Conservation (phyloP, 78 protist species). For the Ministeria vibrans region DNA sequence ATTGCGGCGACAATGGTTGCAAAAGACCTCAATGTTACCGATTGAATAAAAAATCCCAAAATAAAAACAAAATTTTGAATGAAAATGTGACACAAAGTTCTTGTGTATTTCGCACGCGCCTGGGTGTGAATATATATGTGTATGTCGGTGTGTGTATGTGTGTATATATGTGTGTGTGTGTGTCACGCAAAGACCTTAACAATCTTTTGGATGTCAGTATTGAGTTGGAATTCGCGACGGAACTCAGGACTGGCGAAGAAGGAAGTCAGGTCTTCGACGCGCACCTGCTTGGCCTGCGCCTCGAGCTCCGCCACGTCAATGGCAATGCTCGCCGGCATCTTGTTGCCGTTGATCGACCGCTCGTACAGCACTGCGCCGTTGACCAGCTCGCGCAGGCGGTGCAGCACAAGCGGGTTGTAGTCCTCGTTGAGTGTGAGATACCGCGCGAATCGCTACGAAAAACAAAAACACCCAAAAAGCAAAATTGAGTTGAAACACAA, state of each 20-base stretch:
- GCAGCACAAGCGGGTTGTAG: conserved; percentile 67
- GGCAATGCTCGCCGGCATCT: neutral
- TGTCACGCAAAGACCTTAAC: neutral
- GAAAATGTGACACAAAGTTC: neutral
- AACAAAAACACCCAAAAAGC: neutral
- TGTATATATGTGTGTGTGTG: neutral
- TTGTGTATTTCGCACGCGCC: neutral
- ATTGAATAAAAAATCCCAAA: neutral
- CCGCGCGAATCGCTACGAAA: conserved; percentile 13
- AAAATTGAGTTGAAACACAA: neutral
- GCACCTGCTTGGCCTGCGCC: neutral
- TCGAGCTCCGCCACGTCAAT: conserved; percentile 26
- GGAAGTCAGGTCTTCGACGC: neutral
- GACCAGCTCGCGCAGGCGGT: conserved; percentile 24
- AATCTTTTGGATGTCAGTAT: neutral
- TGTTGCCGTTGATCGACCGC: neutral
- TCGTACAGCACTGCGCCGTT: conserved; percentile 7
- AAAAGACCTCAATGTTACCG: neutral
- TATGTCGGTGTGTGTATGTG: too few relatives aligned
- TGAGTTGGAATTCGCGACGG: neutral
- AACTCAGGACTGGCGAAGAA: neutral
- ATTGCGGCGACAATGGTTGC: conserved; percentile 27
- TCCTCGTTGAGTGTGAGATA: conserved; percentile 64
- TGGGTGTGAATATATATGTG: neutral
- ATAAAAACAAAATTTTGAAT: neutral